Evolutionary conservation across 164 flowering plant genomes (phyloP), one percentile per base, ranked within the genome.

Genomic region (Stephania japonica): DNA sequence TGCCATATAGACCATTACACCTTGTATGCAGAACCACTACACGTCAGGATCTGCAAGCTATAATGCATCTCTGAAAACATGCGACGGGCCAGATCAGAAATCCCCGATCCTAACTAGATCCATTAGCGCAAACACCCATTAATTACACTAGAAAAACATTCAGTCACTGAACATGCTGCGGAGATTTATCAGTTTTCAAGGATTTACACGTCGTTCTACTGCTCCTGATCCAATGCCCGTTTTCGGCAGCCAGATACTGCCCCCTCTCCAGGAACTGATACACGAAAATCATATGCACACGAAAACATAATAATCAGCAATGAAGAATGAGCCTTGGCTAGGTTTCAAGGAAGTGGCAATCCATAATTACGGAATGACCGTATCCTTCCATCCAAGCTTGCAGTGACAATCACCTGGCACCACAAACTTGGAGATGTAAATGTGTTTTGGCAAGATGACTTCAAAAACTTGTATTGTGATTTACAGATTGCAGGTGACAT

Each of bases 361-460:
- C 98, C 99, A 65, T 91, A 90, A 68, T 91, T 95, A 71, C 75
- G 91, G 71, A 77, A 95, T 16, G 94, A 82, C 72, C 89, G 82
- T 21, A 95, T 91, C 73, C 88, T 75, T 64, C 99, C 99, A 72
- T 95, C 98, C 85, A 84, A 87, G 27, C 97, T 89, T 21, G 94
- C 99, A 18, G 94, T 87, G 3, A 95, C 96, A 43, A 92, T 86
- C 72, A 90, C 97, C 42, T 85, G 84, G 66, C 94, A 93, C 99
- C 98, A 94, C 75, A 85, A 65, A 75, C 87, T 85, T 71, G 92
- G 87, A 53, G 88, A 79, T 49, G 69, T 79, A 56, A 79, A 59
- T 24, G 75, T 80, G 78, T 73, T 83, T 68, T 86, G 87, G 74
- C 86, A 89, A 38, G 89, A 86, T 70, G 80, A 84, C 79, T 83